Conservation (phyloP, 1,284 basidiomycete species). For the Cystobasidiaceae sp. region DNA sequence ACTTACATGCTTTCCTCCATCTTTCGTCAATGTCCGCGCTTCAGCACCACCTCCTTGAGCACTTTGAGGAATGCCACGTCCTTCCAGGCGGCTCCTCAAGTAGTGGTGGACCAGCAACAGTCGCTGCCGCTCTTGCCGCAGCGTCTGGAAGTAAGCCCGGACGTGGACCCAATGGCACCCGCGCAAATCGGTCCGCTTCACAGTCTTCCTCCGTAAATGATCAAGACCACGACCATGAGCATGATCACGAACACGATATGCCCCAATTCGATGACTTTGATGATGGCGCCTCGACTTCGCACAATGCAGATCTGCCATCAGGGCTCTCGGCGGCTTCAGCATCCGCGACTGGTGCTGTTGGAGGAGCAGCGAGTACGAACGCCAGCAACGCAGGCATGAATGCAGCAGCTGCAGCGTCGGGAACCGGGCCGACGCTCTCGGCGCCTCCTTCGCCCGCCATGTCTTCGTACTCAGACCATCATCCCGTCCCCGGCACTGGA, state of each 20-base stretch:
- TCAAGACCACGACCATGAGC: neutral
- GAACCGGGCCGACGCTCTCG: conserved; percentile 22
- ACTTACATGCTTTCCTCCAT: neutral
- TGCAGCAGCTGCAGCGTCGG: neutral
- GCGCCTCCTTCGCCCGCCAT: conserved; percentile 32
- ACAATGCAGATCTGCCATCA: too few relatives aligned
- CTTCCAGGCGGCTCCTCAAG: conserved; percentile 12
- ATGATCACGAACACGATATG: conserved; percentile 2
- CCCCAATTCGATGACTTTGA: conserved; percentile 31
- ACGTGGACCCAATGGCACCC: neutral
- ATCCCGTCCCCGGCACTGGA: neutral
- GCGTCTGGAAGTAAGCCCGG: neutral
- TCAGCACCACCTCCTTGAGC: conserved; percentile 70
- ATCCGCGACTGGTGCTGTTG: too few relatives aligned
- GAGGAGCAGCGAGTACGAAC: too few relatives aligned
- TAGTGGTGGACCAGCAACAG: neutral
- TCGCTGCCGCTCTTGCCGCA: conserved; percentile 2
- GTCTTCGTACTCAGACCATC: conserved; percentile 26
- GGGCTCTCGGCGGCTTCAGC: too few relatives aligned
- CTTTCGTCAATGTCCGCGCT: conserved; percentile 1
- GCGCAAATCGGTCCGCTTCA: neutral
- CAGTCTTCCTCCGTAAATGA: neutral
- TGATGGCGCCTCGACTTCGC: neutral
- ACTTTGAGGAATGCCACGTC: conserved; percentile 78
- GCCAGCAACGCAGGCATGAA: neutral